phyloP scores from a whole-genome alignment of 257 asterid species.

The Jacaranda mimosifolia region DNA sequence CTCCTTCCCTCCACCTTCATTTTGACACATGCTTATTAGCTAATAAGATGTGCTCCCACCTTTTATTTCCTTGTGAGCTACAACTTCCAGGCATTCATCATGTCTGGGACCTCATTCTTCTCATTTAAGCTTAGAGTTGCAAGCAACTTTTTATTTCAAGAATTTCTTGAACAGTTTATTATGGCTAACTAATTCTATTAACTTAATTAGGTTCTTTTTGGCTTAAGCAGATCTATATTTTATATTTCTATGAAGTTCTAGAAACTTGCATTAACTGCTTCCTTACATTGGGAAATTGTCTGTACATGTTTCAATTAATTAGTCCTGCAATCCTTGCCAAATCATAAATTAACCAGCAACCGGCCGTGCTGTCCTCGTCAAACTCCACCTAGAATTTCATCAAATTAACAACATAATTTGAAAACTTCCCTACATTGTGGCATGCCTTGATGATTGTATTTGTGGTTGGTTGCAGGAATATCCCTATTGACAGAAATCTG shows the following conservation, averaged over 20 bases:
- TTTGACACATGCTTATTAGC: not conserved
- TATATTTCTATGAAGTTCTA: constrained; percentile 1
- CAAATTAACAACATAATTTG: not conserved
- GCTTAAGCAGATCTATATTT: not conserved
- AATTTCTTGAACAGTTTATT: not conserved
- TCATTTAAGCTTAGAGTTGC: not conserved
- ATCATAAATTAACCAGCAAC: not conserved
- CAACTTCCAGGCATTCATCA: not conserved
- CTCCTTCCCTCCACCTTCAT: not conserved
- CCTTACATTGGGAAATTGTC: not conserved
- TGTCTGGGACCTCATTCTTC: not conserved
- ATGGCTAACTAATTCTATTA: not conserved
- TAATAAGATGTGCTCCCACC: not conserved
- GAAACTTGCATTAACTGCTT: not conserved
- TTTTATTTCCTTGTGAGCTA: not conserved
- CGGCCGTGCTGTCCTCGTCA: not conserved
- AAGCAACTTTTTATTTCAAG: not conserved
- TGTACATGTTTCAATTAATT: not conserved
- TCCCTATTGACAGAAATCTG: constrained; percentile 53
- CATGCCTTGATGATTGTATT: constrained; percentile 17
- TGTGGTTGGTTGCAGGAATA: constrained; percentile 58
- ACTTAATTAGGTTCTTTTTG: not conserved
- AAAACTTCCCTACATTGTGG: not conserved
- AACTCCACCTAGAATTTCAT: not conserved
- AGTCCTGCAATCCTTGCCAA: not conserved